Percentiles rank a stretch among this genome's conserved stretches.
These are phyloP conservation scores for Diospyros kaki DNA, from an alignment of 148 eudicot species.

Conservation along the genomic window DNA sequence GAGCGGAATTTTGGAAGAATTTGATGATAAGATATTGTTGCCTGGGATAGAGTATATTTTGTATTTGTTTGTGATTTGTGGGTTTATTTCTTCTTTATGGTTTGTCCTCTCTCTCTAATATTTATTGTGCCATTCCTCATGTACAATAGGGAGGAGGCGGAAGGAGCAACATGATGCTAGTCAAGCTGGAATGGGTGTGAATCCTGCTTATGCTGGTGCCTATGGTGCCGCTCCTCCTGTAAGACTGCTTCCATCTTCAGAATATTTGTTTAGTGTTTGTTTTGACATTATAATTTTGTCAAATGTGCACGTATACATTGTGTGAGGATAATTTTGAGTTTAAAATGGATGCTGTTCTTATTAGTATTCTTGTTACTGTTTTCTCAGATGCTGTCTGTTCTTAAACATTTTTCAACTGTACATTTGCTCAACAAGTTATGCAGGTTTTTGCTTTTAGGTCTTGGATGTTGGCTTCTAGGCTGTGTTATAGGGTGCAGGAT, in stretches of 20 bases:
- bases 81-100: background rate
- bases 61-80: background rate
- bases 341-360: background rate
- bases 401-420: background rate
- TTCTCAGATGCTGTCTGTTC: background rate
- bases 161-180: constrained; percentile 80
- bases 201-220: constrained; percentile 59
- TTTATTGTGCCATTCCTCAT: too few relatives aligned
- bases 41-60: background rate
- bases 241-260: constrained; percentile 23
- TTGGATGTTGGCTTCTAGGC: background rate
- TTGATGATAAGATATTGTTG: background rate
- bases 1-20: background rate
- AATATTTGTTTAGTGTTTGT: background rate
- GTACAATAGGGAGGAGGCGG: constrained; percentile 55
- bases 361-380: background rate
- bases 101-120: background rate
- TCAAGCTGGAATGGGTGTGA: constrained; percentile 58
- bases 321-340: background rate
- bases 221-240: constrained; percentile 81
- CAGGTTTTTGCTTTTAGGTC: background rate
- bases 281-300: background rate
- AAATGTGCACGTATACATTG: background rate
- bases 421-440: background rate
- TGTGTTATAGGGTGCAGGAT: background rate